These are phyloP conservation scores for Coniella vitis DNA, from an alignment of 2,329 filamentous ascomycete genomes.

Conservation along the genomic window DNA sequence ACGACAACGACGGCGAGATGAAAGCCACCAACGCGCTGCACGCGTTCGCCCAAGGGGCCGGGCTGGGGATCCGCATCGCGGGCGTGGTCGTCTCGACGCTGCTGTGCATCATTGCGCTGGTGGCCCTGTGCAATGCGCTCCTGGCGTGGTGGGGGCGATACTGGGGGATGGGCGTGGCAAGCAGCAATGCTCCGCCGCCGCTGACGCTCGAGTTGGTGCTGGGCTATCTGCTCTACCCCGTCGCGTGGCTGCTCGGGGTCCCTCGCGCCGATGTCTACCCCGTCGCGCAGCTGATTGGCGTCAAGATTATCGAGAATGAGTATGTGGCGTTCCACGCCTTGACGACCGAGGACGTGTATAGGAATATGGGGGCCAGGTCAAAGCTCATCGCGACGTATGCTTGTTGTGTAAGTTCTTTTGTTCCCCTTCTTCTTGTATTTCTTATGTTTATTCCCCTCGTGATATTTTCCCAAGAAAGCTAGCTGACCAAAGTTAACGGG, in stretches of 20 bases:
- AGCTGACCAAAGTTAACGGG: too few relatives aligned
- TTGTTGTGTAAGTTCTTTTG: slow-evolving; percentile 48
- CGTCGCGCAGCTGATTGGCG: slow-evolving; percentile 68
- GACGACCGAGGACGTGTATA: slow-evolving; percentile 44
- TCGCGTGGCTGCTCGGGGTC: slow-evolving; percentile 75
- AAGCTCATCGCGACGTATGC: slow-evolving; percentile 80
- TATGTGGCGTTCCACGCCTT: slow-evolving; percentile 63
- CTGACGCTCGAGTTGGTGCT: slow-evolving; percentile 70
- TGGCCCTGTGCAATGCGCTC: slow-evolving; percentile 68
- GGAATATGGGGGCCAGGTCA: slow-evolving; percentile 59
- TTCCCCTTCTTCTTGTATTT: background rate
- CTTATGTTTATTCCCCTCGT: too few relatives aligned
- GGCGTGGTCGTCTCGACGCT: slow-evolving; percentile 75
- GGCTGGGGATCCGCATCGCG: slow-evolving; percentile 80
- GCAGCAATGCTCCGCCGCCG: slow-evolving; percentile 63
- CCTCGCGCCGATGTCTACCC: slow-evolving; percentile 58
- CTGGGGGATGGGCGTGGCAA: slow-evolving; percentile 18
- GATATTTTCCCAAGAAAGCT: too few relatives aligned
- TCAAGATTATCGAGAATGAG: slow-evolving; percentile 83
- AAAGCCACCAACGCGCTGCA: slow-evolving; percentile 75
- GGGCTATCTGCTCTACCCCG: slow-evolving; percentile 70
- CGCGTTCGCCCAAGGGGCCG: slow-evolving; percentile 77
- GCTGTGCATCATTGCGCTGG: slow-evolving; percentile 73
- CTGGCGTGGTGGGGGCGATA: slow-evolving; percentile 81
- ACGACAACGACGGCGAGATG: slow-evolving; percentile 59